Evolutionary conservation across 73 alveolate species (phyloP).

Genomic region (Uronychia binucleata): DNA sequence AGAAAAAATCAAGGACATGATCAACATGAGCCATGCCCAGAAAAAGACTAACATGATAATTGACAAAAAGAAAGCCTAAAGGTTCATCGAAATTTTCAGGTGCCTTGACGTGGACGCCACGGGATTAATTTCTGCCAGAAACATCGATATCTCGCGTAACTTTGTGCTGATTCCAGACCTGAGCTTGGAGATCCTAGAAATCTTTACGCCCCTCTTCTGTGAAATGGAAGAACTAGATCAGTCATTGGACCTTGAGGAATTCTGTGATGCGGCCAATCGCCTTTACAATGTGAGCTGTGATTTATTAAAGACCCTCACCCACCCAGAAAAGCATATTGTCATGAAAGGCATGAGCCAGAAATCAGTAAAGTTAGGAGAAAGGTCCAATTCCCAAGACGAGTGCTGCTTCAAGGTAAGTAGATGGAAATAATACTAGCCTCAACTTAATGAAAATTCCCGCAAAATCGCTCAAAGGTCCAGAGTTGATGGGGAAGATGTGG

Average conservation of each 20-base stretch:
- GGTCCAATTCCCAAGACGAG: background rate
- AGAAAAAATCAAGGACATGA: background rate
- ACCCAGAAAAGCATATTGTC: conserved; percentile 15
- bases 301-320: conserved; percentile 3
- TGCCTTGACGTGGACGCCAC: conserved; percentile 12
- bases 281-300: background rate
- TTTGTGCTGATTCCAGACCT: conserved; percentile 7
- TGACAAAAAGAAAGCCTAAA: conserved; percentile 7
- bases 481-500: conserved; percentile 41
- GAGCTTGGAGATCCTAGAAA: conserved; percentile 29
- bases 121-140: conserved; percentile 18
- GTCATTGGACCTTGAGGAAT: conserved; percentile 20
- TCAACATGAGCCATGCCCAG: background rate
- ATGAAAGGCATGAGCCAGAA: background rate
- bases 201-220: conserved; percentile 15
- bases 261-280: conserved; percentile 26
- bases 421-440: conserved; percentile 17
- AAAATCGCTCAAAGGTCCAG: conserved; percentile 43
- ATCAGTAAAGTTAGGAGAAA: conserved; percentile 7
- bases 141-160: conserved; percentile 23
- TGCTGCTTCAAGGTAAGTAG: background rate
- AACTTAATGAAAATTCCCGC: conserved; percentile 41
- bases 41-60: conserved; percentile 1
- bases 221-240: conserved; percentile 43
- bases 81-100: conserved; percentile 1